Conservation (phyloP, 1,284 basidiomycete species). For the Mycosarcoma maydis region DNA sequence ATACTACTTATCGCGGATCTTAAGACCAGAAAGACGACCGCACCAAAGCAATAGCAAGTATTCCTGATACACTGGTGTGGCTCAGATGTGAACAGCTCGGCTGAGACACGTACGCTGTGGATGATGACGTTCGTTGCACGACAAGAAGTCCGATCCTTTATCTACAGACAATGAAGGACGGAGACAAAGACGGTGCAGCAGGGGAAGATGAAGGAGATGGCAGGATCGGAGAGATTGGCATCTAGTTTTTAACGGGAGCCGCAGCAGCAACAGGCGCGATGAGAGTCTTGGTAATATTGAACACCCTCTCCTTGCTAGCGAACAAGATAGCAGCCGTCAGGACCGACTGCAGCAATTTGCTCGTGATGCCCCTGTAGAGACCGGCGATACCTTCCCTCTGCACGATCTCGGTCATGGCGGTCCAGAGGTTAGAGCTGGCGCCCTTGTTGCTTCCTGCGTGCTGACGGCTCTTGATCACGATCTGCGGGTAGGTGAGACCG, state of each 20-base stretch:
- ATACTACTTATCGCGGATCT: conserved; percentile 85
- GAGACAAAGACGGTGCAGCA: too few relatives aligned
- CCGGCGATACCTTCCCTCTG: conserved; percentile 60
- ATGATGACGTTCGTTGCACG: too few relatives aligned
- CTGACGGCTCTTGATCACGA: conserved; percentile 66
- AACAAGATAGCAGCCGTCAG: conserved; percentile 66
- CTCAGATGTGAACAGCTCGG: too few relatives aligned
- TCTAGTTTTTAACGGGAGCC: conserved; percentile 34
- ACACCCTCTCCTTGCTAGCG: conserved; percentile 64
- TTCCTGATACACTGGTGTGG: too few relatives aligned
- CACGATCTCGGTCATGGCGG: conserved; percentile 65
- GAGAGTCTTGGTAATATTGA: conserved; percentile 50
- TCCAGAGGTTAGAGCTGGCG: conserved; percentile 61
- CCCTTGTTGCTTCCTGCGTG: conserved; percentile 57
- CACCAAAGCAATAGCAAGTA: too few relatives aligned
- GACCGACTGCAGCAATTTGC: conserved; percentile 64
- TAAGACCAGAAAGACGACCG: conserved; percentile 22
- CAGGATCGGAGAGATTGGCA: too few relatives aligned
- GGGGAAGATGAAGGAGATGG: too few relatives aligned
- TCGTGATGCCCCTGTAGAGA: conserved; percentile 64
- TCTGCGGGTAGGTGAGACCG: conserved; percentile 65
- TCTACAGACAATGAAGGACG: too few relatives aligned
- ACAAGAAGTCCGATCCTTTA: too few relatives aligned
- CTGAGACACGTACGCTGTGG: too few relatives aligned
- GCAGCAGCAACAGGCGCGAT: conserved; percentile 37